Conservation (phyloP, 176 grass and related monocot species). For the Alopecurus myosuroides region DNA sequence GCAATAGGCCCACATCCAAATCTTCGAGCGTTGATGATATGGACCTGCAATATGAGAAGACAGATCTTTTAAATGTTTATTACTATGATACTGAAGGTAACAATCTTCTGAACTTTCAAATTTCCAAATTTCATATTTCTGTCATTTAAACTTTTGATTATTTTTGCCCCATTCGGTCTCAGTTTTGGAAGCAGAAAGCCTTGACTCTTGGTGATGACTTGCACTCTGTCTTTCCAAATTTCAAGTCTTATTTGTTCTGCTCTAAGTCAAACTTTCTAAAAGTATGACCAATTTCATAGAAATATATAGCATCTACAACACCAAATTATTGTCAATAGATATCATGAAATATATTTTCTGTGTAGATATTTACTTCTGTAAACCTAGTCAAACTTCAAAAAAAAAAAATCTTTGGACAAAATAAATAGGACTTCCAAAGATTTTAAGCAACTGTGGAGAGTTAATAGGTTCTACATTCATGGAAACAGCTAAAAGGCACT, state of each 20-base stretch:
- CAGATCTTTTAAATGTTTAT: background rate
- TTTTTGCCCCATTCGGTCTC: background rate
- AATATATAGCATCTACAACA: background rate
- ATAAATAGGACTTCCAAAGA: background rate
- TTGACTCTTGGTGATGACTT: background rate
- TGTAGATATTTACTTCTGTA: background rate
- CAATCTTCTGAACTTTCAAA: too few species aligned
- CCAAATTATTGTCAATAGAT: background rate
- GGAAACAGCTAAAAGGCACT: background rate
- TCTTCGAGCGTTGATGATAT: background rate
- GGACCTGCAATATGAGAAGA: background rate
- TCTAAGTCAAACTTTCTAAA: background rate
- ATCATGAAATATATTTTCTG: background rate
- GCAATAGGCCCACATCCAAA: slow-evolving; percentile 13
- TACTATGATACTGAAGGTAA: background rate
- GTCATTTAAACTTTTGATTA: background rate
- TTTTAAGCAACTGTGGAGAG: background rate
- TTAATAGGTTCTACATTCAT: background rate
- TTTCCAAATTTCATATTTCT: too few species aligned
- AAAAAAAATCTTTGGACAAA: background rate
- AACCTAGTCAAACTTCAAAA: background rate
- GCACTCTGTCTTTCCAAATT: background rate
- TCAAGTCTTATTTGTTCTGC: background rate
- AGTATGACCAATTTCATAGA: too few species aligned
- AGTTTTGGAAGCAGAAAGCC: background rate